phyloP scores from a whole-genome alignment of 108 stramenopile species.

The Poteriospumella lacustris region DNA sequence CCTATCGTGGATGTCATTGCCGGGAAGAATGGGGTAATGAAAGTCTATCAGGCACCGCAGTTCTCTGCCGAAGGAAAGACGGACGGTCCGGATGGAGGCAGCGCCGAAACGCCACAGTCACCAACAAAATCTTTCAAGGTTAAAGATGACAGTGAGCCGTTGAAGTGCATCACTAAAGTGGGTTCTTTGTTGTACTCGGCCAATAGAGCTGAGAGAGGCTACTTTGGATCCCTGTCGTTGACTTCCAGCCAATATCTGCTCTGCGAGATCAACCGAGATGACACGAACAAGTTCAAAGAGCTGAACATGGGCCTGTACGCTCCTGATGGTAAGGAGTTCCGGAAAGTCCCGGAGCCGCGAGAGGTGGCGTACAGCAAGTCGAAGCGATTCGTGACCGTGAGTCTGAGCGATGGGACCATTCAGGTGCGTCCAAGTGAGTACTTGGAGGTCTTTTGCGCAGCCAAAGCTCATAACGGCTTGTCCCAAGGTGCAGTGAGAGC shows the following conservation, averaged over 20 bases:
- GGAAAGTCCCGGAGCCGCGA: constrained; percentile 10
- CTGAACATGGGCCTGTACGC: constrained; percentile 12
- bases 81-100: constrained; percentile 15
- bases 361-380: constrained; percentile 15
- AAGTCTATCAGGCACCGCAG: neutral
- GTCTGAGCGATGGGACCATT: constrained; percentile 42
- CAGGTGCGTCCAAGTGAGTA: constrained; percentile 35
- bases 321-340: constrained; percentile 24
- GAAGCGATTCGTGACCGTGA: constrained; percentile 33
- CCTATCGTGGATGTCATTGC: constrained; percentile 35
- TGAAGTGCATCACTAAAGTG: no score
- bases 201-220: neutral
- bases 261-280: neutral
- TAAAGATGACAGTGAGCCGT: no score
- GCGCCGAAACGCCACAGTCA: no score
- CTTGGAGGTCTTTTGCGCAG: constrained; percentile 34
- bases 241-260: neutral
- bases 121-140: no score
- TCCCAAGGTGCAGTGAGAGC: constrained; percentile 31
- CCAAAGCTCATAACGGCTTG: constrained; percentile 44
- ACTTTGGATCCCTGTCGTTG: neutral
- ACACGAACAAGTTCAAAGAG: neutral
- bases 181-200: neutral
- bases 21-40: neutral
- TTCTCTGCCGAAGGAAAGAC: neutral